phyloP scores from a whole-genome alignment of 2,329 filamentous ascomycete species.

The Fusarium camptoceras region DNA sequence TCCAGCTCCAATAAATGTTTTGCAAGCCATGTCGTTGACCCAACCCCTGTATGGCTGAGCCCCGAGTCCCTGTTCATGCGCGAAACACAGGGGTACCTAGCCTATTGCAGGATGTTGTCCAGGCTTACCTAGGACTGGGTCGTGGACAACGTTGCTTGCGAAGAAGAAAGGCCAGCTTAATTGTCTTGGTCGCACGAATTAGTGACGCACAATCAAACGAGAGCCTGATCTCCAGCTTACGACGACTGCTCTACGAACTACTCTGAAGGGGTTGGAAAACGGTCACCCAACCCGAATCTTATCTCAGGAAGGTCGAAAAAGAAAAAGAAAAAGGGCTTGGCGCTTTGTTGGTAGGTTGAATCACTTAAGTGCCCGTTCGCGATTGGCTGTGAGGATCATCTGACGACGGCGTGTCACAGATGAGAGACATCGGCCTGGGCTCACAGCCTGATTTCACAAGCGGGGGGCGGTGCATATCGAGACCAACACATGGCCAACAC shows the following conservation, averaged over 20 bases:
- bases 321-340: no score
- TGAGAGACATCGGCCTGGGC: background rate
- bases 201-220: background rate
- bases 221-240: background rate
- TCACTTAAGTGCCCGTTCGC: background rate
- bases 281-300: background rate
- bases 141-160: background rate
- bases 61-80: background rate
- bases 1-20: constrained; percentile 1
- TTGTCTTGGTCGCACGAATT: background rate
- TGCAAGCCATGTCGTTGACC: background rate
- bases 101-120: background rate
- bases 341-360: background rate
- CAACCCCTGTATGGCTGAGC: background rate
- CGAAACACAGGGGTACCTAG: background rate
- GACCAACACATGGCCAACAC: background rate
- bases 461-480: background rate
- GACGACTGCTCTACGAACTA: background rate
- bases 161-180: background rate
- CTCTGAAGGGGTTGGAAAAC: background rate
- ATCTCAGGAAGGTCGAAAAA: background rate
- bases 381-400: background rate
- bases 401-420: constrained; percentile 1
- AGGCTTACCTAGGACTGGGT: no score
- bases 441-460: constrained; percentile 13